Conservation (phyloP, 139 green algal genomes). For the Picochlorum sp. region DNA sequence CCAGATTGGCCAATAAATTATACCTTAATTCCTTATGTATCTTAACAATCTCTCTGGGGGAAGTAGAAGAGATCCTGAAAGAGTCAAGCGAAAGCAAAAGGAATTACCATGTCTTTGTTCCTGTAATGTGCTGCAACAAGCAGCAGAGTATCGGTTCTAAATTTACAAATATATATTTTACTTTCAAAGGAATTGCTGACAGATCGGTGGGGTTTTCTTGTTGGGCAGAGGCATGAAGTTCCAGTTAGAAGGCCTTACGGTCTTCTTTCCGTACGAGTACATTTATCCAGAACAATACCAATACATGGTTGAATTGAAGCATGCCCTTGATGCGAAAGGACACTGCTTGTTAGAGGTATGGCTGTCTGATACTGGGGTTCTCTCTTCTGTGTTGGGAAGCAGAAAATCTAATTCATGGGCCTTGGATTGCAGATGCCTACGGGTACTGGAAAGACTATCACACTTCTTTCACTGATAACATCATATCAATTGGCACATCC, state of each 20-base stretch:
- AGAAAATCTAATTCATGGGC: slow-evolving; percentile 3
- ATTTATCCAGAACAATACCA: slow-evolving; percentile 94
- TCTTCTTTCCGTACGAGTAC: slow-evolving; percentile 97
- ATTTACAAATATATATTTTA: no score
- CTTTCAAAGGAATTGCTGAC: no score
- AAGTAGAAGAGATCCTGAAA: no score
- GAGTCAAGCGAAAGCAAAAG: no score
- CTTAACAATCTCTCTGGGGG: no score
- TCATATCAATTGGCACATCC: slow-evolving; percentile 94
- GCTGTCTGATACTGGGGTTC: not conserved
- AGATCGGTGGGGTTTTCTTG: not conserved
- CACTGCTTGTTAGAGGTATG: slow-evolving; percentile 92
- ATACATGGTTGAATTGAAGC: slow-evolving; percentile 99
- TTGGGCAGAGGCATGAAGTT: slow-evolving; percentile 75
- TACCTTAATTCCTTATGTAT: no score
- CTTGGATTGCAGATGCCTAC: slow-evolving; percentile 86
- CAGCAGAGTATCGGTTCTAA: no score
- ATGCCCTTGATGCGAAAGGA: slow-evolving; percentile 87
- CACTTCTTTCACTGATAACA: slow-evolving; percentile 94
- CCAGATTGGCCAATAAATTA: no score
- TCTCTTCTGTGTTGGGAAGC: not conserved
- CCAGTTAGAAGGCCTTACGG: slow-evolving; percentile 81
- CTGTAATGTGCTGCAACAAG: no score
- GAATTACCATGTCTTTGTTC: no score
- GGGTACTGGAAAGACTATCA: slow-evolving; percentile 99